Base-by-base conservation (phyloP, 164 flowering plant species). In the Taxillus chinensis region DNA sequence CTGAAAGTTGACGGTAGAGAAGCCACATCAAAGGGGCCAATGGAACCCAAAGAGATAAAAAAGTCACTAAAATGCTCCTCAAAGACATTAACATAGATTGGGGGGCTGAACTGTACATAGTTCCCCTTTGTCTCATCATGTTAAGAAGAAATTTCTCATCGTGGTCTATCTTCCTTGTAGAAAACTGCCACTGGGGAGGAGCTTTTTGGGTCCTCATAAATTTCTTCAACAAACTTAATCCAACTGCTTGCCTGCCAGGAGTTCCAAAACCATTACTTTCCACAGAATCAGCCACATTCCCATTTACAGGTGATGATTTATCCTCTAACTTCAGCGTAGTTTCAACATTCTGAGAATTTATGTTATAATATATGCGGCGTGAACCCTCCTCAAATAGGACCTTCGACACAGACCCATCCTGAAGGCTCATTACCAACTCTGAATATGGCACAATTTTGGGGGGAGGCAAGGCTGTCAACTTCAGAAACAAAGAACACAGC, bases 21-120 rank as follows among this genome's bases (percentile, higher is more conserved):
- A 90, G 80, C 97, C 96, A 93, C 97, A 93, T 90, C 37, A 93
- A 69, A 64, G 97, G 99, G 61, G 83, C 75, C 56, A 93, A 75
- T 15, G 99, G 99, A 69, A 93, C 82, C 99, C 99, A 89, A 52
- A 93, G 61, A 15, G 93, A 70, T 63, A 93, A 71, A 41, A 87
- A 66, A n/a, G 96, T 89, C 45, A 90, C 72, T 76, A 93, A 61
- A 59, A 81, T 71, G 73, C 65, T 79, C 70, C 93, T 87, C 72
- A 87, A 62, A 11, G 90, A 75, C 74, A 65, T 65, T 8, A 93
- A 62, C 42, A 63, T 71, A 9, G 99, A 90, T 69, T 79, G 97
- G 61, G 97, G 99, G 17, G 95, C 87, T 9, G 97, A 93, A 69
- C 86, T 76, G 67, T 89, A 93, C 4, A 76, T 46, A 49, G 77